Evolutionary conservation across 805 yeast genomes (phyloP), one percentile per base, ranked within the genome.

Genomic region (Lachancea kluyveri): DNA sequence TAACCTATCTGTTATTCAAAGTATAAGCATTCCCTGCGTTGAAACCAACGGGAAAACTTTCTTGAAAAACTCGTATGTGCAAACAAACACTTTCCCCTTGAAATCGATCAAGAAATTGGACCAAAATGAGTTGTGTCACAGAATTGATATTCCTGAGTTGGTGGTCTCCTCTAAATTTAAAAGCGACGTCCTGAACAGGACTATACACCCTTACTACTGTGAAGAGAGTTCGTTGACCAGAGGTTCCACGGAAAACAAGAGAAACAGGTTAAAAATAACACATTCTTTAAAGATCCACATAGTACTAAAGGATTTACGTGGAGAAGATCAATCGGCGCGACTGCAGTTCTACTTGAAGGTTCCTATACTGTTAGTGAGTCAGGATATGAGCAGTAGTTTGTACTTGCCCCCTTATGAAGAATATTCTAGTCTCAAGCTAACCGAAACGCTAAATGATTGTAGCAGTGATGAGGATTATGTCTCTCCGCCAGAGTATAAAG

Each of bases 341-440:
- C n/a, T n/a, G n/a, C 21, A 16, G 10, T 12, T 33, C n/a, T 14
- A 21, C 17, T 15, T 37, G 22, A 30, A 28, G 14, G 14, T 37
- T 18, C 37, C 41, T 8, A 21, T 37, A 2, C 15, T 33, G 16
- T 17, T 37, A 9, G 28, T 33, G 5, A 35, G 30, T 17, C 27
- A 26, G 10, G 19, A 37, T 20, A 24, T 30, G 35, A 23, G 32
- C 9, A 20, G 26, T 16, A 30, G 29, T 19, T 21, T 29, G 12
- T 23, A 30, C 12, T 21, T 37, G 24, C 41, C 41, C 11, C 29
- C 30, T 10, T 37, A 37, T 15, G 37, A 37, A 14, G n/a, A n/a
- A n/a, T n/a, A n/a, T n/a, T n/a, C n/a, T n/a, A n/a, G n/a, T n/a
- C n/a, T n/a, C n/a, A n/a, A n/a, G n/a, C n/a, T n/a, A n/a, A n/a